Evolutionary conservation across 148 eudicot species (phyloP), one percentile per base, ranked within the genome.

Genomic region (Silene latifolia): DNA sequence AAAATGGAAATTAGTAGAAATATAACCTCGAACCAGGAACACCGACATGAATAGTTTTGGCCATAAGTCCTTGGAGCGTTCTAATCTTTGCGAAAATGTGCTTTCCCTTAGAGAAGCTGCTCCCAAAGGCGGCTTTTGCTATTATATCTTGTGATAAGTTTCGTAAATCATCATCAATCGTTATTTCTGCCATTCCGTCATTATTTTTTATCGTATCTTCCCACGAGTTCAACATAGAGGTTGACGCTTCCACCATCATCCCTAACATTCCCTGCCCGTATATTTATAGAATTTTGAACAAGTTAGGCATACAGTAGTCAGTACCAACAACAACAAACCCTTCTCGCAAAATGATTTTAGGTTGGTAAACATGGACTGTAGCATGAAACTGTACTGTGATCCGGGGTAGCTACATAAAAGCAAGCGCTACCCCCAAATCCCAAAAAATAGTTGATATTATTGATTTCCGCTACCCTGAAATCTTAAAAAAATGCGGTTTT

Each of bases 71-170:
- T 54, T 80, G 87, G 56, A 90, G 80, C 18, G 61, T 61, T 25
- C 85, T 83, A 18, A 88, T 79, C 76, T 86, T 81, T 25, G 56
- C 54, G 76, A 85, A 90, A 67, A 88, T 88, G 21, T 82, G 74
- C 75, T 88, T 88, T 42, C 90, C 90, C 72, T 82, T 42, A 19
- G 80, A 17, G 53, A 82, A 85, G 68, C 76, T 80, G 79, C 90
- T 86, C 35, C 94, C 91, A 74, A 90, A 90, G 51, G 88, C 84
- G 70, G 94, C 85, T 73, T 85, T 86, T 48, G 91, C 82, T 19
- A 90, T 90, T 23, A 89, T 81, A 71, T 88, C 94, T 51, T 87
- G 91, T 10, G 94, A 86, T 74, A 90, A 78, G 57, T 72, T 82
- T 69, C 87, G 82, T 78, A 90, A 48, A 48, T 83, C 85, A 32